phyloP scores from a whole-genome alignment of 2,329 filamentous ascomycete genomes.

The Beauveria scarabaeidicola region DNA sequence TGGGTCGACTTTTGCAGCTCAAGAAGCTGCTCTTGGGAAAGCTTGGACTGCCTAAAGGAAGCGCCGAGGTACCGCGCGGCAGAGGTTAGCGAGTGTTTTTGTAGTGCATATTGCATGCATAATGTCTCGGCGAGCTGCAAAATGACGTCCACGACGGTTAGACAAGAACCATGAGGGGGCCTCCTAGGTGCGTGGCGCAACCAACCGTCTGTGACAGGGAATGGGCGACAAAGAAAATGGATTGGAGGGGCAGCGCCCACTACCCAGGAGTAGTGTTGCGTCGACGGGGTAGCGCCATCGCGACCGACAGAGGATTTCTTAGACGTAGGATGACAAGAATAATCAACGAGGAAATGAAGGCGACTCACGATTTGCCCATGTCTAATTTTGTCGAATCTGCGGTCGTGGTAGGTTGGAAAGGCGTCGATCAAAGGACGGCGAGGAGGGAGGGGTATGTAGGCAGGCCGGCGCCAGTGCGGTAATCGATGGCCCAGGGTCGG shows the following conservation, averaged over 20 bases:
- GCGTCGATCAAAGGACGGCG: neutral
- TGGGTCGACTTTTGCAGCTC: slow-evolving; percentile 96
- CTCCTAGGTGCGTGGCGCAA: neutral
- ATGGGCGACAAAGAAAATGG: neutral
- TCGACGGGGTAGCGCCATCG: neutral
- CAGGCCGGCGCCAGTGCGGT: neutral
- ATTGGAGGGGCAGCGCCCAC: neutral
- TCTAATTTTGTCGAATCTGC: neutral
- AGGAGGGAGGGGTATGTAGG: neutral
- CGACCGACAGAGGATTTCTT: neutral
- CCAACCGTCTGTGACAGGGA: neutral
- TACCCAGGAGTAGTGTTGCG: neutral
- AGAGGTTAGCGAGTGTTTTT: neutral
- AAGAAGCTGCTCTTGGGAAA: slow-evolving; percentile 88
- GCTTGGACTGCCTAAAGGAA: slow-evolving; percentile 78
- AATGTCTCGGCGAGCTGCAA: neutral
- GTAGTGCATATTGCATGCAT: neutral
- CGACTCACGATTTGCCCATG: slow-evolving; percentile 12
- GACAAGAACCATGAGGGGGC: neutral
- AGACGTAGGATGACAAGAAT: neutral
- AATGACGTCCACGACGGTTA: neutral
- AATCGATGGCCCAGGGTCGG: neutral
- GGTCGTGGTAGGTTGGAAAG: neutral
- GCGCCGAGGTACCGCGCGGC: slow-evolving; percentile 14
- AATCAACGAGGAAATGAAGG: neutral